Evolutionary conservation across 2,329 filamentous ascomycete genomes (phyloP).

Genomic region (Leptodontidium sp.): DNA sequence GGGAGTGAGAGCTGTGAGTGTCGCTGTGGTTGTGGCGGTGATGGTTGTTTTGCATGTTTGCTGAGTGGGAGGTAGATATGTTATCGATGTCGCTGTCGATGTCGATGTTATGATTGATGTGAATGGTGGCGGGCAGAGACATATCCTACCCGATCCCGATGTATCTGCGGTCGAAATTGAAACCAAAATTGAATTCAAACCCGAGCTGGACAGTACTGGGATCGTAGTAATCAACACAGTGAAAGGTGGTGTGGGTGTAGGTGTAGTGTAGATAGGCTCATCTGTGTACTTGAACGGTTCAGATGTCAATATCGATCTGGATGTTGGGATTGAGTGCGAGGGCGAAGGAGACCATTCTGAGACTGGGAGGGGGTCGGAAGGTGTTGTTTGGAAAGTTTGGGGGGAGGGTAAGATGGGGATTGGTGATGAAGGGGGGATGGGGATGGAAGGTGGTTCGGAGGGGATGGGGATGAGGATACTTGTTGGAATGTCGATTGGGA

Average conservation of each 20-base stretch:
- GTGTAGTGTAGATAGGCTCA: neutral
- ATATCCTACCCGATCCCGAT: neutral
- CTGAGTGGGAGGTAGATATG: neutral
- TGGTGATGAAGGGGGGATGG: no score
- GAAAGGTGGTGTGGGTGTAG: neutral
- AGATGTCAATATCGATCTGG: neutral
- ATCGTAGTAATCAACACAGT: neutral
- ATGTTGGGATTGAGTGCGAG: no score
- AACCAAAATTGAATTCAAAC: no score
- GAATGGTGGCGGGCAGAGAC: neutral
- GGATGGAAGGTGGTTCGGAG: neutral
- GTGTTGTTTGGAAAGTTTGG: no score
- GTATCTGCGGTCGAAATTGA: no score
- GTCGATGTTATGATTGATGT: neutral
- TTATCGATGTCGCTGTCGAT: neutral
- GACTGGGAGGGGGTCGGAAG: no score
- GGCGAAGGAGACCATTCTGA: no score
- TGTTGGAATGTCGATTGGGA: neutral
- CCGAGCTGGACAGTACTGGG: no score
- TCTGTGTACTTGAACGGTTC: neutral
- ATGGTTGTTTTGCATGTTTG: neutral
- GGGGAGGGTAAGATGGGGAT: no score
- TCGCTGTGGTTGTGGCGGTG: no score
- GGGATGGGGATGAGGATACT: neutral
- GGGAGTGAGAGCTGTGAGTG: neutral